phyloP scores from a whole-genome alignment of 2,329 filamentous ascomycete genomes.

The Fusarium tupiense region DNA sequence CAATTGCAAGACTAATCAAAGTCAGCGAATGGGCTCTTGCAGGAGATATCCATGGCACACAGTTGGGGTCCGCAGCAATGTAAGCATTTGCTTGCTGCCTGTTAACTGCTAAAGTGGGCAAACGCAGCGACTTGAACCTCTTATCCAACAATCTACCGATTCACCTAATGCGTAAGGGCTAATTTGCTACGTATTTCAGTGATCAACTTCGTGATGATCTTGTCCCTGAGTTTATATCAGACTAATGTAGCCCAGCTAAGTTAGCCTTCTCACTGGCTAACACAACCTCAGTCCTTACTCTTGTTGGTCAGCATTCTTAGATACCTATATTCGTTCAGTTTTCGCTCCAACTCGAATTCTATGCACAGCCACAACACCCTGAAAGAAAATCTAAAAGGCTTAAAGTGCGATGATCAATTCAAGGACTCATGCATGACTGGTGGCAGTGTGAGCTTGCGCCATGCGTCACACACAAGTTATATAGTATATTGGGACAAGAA shows the following conservation, averaged over 20 bases:
- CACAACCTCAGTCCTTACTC: neutral
- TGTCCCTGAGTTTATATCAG: neutral
- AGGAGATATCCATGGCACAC: too few species aligned
- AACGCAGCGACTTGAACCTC: conserved; percentile 1
- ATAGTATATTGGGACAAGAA: neutral
- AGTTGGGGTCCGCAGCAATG: neutral
- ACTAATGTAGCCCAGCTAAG: neutral
- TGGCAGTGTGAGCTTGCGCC: conserved; percentile 5
- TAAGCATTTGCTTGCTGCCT: conserved; percentile 13
- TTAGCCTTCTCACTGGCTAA: neutral
- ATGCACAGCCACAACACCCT: conserved; percentile 13
- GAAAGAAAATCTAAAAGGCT: neutral
- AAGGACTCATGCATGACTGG: neutral
- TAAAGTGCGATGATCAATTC: too few species aligned
- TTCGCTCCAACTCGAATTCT: neutral
- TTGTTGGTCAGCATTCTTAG: conserved; percentile 8
- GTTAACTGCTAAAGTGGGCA: neutral
- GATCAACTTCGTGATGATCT: neutral
- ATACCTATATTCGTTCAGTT: neutral
- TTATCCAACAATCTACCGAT: neutral
- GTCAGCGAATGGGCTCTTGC: neutral
- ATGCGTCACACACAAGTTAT: neutral
- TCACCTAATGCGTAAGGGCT: neutral
- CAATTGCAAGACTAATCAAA: neutral
- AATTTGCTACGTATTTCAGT: neutral